phyloP scores from a whole-genome alignment of 176 grass and related monocot species.

The Carex parvula region DNA sequence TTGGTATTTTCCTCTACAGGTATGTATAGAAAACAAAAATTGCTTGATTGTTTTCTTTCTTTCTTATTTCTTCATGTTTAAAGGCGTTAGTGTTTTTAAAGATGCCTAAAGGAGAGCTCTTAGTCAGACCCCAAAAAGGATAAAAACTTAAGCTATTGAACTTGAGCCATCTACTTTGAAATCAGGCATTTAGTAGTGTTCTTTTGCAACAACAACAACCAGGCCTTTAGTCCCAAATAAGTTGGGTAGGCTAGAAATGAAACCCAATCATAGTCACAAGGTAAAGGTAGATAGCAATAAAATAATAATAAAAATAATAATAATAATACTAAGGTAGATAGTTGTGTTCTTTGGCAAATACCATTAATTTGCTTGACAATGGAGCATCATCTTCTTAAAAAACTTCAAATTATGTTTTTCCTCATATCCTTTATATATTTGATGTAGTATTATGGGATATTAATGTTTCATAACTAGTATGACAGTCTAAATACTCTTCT shows the following conservation, averaged over 20 bases:
- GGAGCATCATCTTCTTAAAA: neutral
- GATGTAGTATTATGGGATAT: neutral
- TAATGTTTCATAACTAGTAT: neutral
- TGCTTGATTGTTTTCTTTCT: neutral
- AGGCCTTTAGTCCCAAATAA: too few relatives aligned
- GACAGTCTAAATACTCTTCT: neutral
- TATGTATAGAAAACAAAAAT: neutral
- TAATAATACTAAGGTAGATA: too few relatives aligned
- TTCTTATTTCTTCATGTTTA: neutral
- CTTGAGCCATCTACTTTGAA: neutral
- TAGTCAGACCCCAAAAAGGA: neutral
- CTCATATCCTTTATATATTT: neutral
- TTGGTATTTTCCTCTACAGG: neutral
- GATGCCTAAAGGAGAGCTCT: neutral
- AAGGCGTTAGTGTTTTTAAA: neutral
- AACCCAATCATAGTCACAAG: too few relatives aligned
- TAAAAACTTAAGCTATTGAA: neutral
- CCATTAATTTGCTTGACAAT: neutral
- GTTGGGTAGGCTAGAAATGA: too few relatives aligned
- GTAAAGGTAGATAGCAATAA: too few relatives aligned
- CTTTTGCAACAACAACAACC: too few relatives aligned
- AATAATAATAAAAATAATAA: too few relatives aligned
- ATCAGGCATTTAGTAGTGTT: neutral
- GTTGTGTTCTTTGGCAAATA: neutral
- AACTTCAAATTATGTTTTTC: neutral